A percentile compares a stretch with the other conserved stretches of the same genome.
Conservation (phyloP, 495 filamentous ascomycete genomes). For the Filosporella fistucella region DNA sequence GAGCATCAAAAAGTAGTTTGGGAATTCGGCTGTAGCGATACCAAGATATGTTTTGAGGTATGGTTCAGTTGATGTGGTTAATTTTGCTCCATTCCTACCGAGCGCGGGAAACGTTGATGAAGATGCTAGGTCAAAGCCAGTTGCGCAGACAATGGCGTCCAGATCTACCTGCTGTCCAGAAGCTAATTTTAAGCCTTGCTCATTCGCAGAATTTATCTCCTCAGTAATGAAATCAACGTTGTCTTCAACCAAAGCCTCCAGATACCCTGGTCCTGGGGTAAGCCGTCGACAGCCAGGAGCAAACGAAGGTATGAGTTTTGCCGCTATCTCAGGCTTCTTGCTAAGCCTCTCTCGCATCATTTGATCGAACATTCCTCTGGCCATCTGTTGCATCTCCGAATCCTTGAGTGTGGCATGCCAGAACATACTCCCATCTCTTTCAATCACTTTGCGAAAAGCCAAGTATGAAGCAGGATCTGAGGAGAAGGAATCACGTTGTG, state of each 20-base stretch:
- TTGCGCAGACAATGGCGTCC: slow-evolving; percentile 62
- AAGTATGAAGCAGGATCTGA: slow-evolving; percentile 38
- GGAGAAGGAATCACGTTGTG: slow-evolving; percentile 39
- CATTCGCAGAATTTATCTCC: slow-evolving; percentile 51
- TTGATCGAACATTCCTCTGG: slow-evolving; percentile 31
- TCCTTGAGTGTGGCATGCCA: slow-evolving; percentile 48
- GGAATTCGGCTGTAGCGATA: slow-evolving; percentile 53
- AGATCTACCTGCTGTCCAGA: slow-evolving; percentile 45
- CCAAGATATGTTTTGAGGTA: slow-evolving; percentile 58
- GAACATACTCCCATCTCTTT: slow-evolving; percentile 48
- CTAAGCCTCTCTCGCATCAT: slow-evolving; percentile 18
- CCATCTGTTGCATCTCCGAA: slow-evolving; percentile 45
- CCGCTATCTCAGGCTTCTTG: slow-evolving; percentile 21
- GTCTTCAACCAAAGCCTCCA: slow-evolving; percentile 58
- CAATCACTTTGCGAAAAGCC: slow-evolving; percentile 36
- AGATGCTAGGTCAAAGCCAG: slow-evolving; percentile 55
- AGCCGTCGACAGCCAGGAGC: slow-evolving; percentile 61
- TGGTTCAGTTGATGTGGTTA: not conserved
- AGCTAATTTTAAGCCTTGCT: slow-evolving; percentile 48
- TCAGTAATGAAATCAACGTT: slow-evolving; percentile 56
- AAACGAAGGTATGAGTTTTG: slow-evolving; percentile 49
- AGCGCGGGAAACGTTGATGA: slow-evolving; percentile 29
- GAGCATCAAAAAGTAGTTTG: slow-evolving; percentile 55
- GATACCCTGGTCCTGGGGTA: slow-evolving; percentile 65
- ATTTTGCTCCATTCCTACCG: not conserved